Evolutionary conservation across 1,284 basidiomycete genomes (phyloP), one percentile per base, ranked within the genome.

Genomic region (Schizopora paradoxa): DNA sequence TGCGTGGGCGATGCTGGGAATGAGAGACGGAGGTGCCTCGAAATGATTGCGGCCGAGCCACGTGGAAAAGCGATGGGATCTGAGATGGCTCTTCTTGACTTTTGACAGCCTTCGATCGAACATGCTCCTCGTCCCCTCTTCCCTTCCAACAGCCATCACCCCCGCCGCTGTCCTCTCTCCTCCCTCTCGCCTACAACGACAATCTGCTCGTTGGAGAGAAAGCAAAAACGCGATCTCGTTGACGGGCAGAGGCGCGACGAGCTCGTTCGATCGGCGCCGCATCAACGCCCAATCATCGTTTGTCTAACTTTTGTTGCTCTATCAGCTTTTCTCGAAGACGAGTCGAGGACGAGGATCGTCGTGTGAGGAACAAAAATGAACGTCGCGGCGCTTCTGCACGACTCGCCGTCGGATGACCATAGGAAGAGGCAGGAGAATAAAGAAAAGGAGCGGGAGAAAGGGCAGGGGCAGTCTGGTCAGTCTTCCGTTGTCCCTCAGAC

Each of bases 371-470:
- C 32, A 40, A 48, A 44, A 34, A 86, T 86, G 84, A 83, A 86
- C 65, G 79, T 86, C 55, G 77, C 78, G 33, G 76, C 70, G 54
- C 74, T 86, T 47, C 67, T 86, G 26, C 79, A 82, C 56, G 80
- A 82, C 61, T 77, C 82, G 0, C 83, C 83, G 34, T 82, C 81
- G 0, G 79, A 72, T 25, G 43, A 52, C 48, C 61, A 59, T 51
- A 28, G 51, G 37, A 58, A 58, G 42, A 59, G 63, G 10, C 58
- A 58, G 28, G 62, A 62, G 0, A 53, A 50, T 6, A 49, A 42
- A 22, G 63, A 62, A 34, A 57, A 54, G 14, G 63, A 65, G 58
- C 60, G 41, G 60, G 62, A n/a, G n/a, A n/a, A n/a, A n/a, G 16
- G 60, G 59, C 18, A 39, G 22, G 1, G 57, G 55, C 28, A 39